Conservation (phyloP, 169 alveolate species). For the Theileria orientalis region DNA sequence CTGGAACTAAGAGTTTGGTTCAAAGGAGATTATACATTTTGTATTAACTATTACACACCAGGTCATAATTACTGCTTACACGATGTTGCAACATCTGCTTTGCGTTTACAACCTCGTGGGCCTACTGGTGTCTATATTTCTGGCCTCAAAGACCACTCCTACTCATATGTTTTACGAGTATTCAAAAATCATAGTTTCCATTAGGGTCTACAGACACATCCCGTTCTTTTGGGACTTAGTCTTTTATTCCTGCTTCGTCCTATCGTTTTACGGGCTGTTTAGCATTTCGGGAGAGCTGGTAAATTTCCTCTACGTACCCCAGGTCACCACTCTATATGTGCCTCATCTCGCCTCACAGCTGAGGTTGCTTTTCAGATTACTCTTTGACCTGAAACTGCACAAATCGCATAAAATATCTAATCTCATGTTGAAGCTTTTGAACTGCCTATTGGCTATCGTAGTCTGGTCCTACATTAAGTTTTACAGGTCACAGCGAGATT, state of each 20-base stretch:
- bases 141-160: conserved; percentile 5
- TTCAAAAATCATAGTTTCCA: background rate
- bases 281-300: background rate
- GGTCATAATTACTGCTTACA: too few species aligned
- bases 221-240: conserved; percentile 5
- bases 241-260: background rate
- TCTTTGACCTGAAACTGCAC: background rate
- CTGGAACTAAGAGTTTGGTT: too few species aligned
- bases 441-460: background rate
- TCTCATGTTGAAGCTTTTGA: background rate
- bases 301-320: too few species aligned
- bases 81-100: background rate
- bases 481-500: background rate
- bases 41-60: too few species aligned
- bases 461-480: conserved; percentile 4
- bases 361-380: background rate
- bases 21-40: too few species aligned
- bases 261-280: background rate
- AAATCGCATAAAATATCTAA: background rate
- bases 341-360: too few species aligned
- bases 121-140: background rate
- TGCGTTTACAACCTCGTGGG: background rate
- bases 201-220: background rate
- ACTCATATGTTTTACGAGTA: background rate
- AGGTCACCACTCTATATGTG: too few species aligned